Conservation (phyloP, 768 basidiomycete genomes). For the Trametes cubensis region DNA sequence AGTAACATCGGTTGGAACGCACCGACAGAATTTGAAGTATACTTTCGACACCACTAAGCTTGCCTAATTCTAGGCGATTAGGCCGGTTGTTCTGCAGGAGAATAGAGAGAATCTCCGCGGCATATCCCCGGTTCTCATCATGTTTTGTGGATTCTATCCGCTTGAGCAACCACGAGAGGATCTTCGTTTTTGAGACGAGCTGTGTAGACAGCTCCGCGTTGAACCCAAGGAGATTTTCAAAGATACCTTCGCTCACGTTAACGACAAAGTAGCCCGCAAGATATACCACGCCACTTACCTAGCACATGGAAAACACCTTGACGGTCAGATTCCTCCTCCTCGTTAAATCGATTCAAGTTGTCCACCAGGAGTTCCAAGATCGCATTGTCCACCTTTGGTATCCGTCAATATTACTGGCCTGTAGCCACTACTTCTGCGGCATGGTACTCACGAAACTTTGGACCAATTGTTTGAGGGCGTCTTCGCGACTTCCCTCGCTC, state of each 20-base stretch:
- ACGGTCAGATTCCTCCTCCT: constrained; percentile 85
- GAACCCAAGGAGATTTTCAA: constrained; percentile 91
- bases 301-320: constrained; percentile 93
- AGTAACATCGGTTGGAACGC: constrained; percentile 36
- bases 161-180: constrained; percentile 78
- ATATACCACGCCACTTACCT: constrained; percentile 46
- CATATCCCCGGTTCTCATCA: constrained; percentile 91
- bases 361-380: constrained; percentile 88
- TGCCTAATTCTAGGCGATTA: constrained; percentile 70
- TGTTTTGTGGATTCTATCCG: constrained; percentile 73
- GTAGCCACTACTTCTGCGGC: background rate
- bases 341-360: constrained; percentile 87
- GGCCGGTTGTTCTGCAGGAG: constrained; percentile 73
- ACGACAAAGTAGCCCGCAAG: background rate
- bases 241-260: constrained; percentile 59
- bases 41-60: constrained; percentile 77
- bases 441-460: constrained; percentile 66
- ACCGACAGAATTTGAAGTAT: constrained; percentile 81
- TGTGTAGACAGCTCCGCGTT: constrained; percentile 72
- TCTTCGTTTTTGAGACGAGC: constrained; percentile 72
- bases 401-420: background rate
- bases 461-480: constrained; percentile 73
- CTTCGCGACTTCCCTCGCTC: constrained; percentile 59
- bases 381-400: constrained; percentile 72
- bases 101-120: constrained; percentile 92